Conservation (phyloP, 2,329 filamentous ascomycete genomes). For the Claviceps monticola region DNA sequence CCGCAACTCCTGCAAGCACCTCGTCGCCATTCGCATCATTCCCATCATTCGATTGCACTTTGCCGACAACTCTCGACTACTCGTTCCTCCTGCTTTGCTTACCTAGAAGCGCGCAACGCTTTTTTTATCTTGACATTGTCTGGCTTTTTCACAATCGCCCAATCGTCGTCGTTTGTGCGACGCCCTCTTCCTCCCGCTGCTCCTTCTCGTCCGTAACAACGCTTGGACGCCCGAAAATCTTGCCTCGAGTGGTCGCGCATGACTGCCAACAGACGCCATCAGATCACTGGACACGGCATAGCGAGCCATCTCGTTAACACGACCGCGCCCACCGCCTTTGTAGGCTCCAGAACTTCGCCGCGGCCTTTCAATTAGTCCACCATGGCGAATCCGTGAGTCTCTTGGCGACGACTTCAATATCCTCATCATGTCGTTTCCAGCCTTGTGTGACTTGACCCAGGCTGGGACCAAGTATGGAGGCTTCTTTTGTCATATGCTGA, state of each 20-base stretch:
- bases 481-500: background rate
- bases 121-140: background rate
- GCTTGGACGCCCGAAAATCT: background rate
- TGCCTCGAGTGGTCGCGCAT: background rate
- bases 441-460: background rate
- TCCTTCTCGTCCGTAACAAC: background rate
- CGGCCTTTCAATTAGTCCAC: slow-evolving; percentile 1
- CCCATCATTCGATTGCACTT: background rate
- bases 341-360: background rate
- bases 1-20: slow-evolving; percentile 3
- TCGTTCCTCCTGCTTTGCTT: background rate
- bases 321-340: background rate
- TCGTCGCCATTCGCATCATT: background rate
- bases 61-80: background rate
- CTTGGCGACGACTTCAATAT: background rate
- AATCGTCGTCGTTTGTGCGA: background rate
- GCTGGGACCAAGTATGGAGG: background rate
- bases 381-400: slow-evolving; percentile 12
- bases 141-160: background rate
- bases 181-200: background rate
- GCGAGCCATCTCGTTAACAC: background rate
- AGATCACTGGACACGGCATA: background rate
- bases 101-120: background rate
- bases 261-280: background rate
- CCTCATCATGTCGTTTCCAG: background rate